phyloP scores from a whole-genome alignment of 176 grass and related monocot genomes.

The Oryza glaberrima region DNA sequence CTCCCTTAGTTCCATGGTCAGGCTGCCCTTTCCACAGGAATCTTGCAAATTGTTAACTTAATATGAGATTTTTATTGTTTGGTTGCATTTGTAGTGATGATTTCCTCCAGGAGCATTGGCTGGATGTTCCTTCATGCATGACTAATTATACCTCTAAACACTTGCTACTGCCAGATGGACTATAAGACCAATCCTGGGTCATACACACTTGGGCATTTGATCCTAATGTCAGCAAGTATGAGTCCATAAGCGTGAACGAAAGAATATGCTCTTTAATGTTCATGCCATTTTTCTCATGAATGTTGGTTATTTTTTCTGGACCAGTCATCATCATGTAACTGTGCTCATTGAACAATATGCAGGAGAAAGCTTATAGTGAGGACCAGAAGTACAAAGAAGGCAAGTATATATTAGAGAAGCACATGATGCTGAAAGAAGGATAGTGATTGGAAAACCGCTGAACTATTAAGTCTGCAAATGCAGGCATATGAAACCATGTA shows the following conservation, averaged over 20 bases:
- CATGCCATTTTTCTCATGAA: not conserved
- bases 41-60: not conserved
- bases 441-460: conserved; percentile 23
- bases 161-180: not conserved
- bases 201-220: not conserved
- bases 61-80: not conserved
- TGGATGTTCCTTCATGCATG: not conserved
- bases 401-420: conserved; percentile 60
- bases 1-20: not conserved
- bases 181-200: not conserved
- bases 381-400: conserved; percentile 64
- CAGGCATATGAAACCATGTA: conserved; percentile 25
- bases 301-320: not conserved
- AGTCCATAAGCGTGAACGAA: not conserved
- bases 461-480: conserved; percentile 35
- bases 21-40: not conserved
- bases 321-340: not conserved
- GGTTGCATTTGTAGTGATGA: not conserved
- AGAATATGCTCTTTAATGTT: not conserved
- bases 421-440: conserved; percentile 59
- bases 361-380: conserved; percentile 56
- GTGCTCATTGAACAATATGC: conserved; percentile 4
- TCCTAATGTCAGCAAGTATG: not conserved
- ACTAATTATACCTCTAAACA: not conserved
- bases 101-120: not conserved